Base-by-base conservation (phyloP, 1,139 yeast species). In the Suhomyces ambrosiae region DNA sequence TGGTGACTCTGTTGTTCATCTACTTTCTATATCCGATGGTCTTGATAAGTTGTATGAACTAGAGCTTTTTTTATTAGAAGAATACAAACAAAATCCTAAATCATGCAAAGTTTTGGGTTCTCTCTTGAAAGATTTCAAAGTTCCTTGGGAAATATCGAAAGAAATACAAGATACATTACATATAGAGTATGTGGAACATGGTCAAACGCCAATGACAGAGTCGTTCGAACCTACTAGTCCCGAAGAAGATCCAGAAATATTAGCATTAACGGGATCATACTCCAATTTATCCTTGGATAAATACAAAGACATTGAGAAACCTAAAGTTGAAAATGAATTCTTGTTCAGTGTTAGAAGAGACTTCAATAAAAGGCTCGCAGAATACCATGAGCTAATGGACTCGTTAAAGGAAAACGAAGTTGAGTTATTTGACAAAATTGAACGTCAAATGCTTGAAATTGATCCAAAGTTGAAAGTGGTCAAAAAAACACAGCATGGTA, bases 351-450 rank as follows among this genome's bases (percentile, higher is more conserved):
- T 71, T 2, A 55, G 55, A 28, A 52, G 54, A 27, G 63, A 63
- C 30, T 62, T 63, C 36, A 62, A 61, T 21, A 37, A 48, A 3
- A 51, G 42, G 8, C 50, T 77, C 7, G 18, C 36, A 2, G 34
- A 37, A 1, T 53, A 63, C 1, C 81, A 76, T 50, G 34, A 50
- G 0, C 56, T 61, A 5, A 59, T 78, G 14, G 61, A 60, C 3
- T 26, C 22, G 0, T 47, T 74, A 4, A 47, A 60, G 17, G 32
- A 38, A 0, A 35, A 60, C 8, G 75, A 70, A 39, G 24, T 39
- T 0, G 28, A 27, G 0, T 37, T 67, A 5, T 40, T 63, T n/a
- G 27, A 37, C 0, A 35, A 45, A 0, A 44, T 76, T 2, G 52
- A 53, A 14, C 23, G 38, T 0, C 33, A 43, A 3, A 48, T 74